A percentile compares a stretch with the other conserved stretches of the same genome.
Evolutionary conservation across 805 yeast genomes (phyloP).

Genomic region (Nakazawaea ernobii): DNA sequence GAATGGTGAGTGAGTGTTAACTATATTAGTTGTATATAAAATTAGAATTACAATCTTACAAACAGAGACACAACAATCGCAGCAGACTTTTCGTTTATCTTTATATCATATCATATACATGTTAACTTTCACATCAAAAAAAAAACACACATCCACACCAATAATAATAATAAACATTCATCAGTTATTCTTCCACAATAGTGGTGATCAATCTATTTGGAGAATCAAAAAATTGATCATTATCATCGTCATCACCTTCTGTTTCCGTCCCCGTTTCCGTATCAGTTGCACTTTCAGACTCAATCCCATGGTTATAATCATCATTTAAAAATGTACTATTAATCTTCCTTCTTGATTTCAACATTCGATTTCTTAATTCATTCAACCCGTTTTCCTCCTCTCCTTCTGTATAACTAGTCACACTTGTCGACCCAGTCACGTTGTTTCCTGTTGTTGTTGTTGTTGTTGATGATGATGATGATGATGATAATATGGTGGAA

Average conservation of each 20-base stretch:
- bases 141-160: background rate
- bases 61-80: background rate
- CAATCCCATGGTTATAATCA: background rate
- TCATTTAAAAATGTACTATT: background rate
- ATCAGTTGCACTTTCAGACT: background rate
- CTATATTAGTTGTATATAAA: too few species aligned
- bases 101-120: background rate
- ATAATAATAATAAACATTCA: background rate
- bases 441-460: too few species aligned
- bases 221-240: background rate
- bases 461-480: too few species aligned
- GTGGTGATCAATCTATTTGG: background rate
- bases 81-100: background rate
- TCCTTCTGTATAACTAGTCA: background rate
- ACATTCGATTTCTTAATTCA: too few species aligned
- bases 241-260: background rate
- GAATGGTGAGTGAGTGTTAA: too few species aligned
- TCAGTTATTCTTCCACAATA: background rate
- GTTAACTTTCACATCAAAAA: background rate
- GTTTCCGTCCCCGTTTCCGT: background rate
- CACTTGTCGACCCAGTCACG: too few species aligned
- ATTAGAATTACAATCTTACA: background rate
- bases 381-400: too few species aligned
- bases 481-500: too few species aligned
- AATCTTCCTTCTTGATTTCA: background rate